Percentiles rank a stretch among this genome's conserved stretches.
Evolutionary conservation across 352 stramenopile species (phyloP).

Genomic region (Phytopythium vexans): DNA sequence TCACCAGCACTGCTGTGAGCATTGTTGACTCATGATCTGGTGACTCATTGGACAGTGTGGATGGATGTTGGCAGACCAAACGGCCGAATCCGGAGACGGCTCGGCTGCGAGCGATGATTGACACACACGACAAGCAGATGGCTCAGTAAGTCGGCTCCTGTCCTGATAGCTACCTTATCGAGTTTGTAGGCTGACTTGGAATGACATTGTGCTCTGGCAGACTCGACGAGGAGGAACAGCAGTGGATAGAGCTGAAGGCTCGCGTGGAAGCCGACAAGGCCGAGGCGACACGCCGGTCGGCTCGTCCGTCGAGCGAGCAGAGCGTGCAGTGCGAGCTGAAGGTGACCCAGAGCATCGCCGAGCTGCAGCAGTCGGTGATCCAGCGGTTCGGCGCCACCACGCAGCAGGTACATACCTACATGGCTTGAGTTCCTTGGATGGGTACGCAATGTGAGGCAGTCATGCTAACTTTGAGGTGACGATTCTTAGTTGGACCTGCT

Average conservation of each 20-base stretch:
- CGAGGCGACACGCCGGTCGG: not conserved
- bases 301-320: conserved; percentile 1
- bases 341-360: conserved; percentile 40
- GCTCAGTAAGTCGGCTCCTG: conserved; percentile 18
- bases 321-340: conserved; percentile 32
- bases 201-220: conserved; percentile 12
- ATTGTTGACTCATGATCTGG: not conserved
- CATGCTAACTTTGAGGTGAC: no score
- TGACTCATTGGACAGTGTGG: not conserved
- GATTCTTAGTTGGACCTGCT: conserved; percentile 44
- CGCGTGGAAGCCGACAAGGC: conserved; percentile 22
- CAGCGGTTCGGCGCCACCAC: conserved; percentile 39
- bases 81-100: conserved; percentile 63
- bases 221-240: conserved; percentile 43
- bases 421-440: not conserved
- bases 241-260: conserved; percentile 47
- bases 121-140: conserved; percentile 41
- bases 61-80: conserved; percentile 23
- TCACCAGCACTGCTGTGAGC: not conserved
- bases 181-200: not conserved
- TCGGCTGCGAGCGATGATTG: conserved; percentile 43
- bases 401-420: conserved; percentile 24
- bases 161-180: not conserved
- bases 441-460: not conserved
- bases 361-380: conserved; percentile 43